Conservation (phyloP, 257 asterid genomes). For the Salvia hispanica region DNA sequence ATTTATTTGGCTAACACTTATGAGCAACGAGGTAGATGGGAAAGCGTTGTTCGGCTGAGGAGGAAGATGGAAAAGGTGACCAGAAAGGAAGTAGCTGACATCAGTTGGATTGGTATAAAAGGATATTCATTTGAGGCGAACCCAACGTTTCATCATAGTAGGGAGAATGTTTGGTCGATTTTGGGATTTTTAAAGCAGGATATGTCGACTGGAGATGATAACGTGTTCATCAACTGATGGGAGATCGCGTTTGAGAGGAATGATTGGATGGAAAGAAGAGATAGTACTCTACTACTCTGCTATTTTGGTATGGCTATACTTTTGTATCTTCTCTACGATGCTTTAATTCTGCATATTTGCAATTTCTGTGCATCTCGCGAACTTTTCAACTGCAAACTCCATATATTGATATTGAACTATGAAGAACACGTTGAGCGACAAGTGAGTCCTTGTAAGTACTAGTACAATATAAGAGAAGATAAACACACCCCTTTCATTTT, state of each 20-base stretch:
- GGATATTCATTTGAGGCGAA: constrained; percentile 46
- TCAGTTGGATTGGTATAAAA: constrained; percentile 56
- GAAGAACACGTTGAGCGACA: background rate
- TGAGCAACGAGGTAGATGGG: constrained; percentile 66
- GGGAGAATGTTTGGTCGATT: constrained; percentile 39
- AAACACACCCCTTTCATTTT: background rate
- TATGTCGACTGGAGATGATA: constrained; percentile 37
- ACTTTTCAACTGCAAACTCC: background rate
- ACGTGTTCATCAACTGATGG: constrained; percentile 18
- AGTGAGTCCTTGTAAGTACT: background rate
- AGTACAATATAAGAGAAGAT: background rate
- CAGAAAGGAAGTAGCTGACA: constrained; percentile 35
- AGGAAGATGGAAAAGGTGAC: constrained; percentile 44
- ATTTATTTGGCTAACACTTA: constrained; percentile 53
- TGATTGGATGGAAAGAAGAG: constrained; percentile 16
- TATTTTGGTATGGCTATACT: background rate
- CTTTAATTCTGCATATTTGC: constrained; percentile 19
- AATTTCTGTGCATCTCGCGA: background rate
- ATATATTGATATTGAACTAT: background rate
- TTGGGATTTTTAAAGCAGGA: constrained; percentile 45
- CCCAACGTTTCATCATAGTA: constrained; percentile 38
- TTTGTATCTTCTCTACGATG: constrained; percentile 6
- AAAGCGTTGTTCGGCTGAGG: constrained; percentile 64
- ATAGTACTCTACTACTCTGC: constrained; percentile 1
- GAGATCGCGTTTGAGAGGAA: constrained; percentile 3